These are phyloP conservation scores for Samsoniella hepiali DNA, from an alignment of 2,329 filamentous ascomycete genomes.

Conservation along the genomic window DNA sequence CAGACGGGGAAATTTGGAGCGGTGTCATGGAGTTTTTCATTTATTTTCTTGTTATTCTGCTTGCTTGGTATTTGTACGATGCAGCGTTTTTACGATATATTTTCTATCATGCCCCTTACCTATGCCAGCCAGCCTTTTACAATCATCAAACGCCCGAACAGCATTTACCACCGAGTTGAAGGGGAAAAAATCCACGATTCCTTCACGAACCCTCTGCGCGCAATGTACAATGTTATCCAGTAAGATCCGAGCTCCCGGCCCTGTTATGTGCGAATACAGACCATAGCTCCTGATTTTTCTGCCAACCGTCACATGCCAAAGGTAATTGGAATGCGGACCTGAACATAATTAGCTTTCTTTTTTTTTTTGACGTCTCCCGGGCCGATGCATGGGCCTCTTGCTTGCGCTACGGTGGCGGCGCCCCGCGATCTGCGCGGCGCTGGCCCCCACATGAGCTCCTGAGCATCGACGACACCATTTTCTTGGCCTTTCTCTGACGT, in stretches of 20 bases:
- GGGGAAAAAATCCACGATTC: too few species aligned
- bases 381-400: not conserved
- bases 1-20: not conserved
- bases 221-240: too few species aligned
- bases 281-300: too few species aligned
- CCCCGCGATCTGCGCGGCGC: slow-evolving; percentile 2
- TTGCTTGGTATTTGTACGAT: not conserved
- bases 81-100: not conserved
- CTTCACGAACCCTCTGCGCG: too few species aligned
- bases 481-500: not conserved
- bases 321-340: too few species aligned
- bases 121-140: not conserved
- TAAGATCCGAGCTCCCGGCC: too few species aligned
- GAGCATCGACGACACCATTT: slow-evolving; percentile 3
- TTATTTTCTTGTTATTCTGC: not conserved
- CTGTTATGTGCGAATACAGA: too few species aligned
- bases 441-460: slow-evolving; percentile 2
- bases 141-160: too few species aligned
- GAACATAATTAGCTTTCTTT: too few species aligned
- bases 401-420: too few species aligned
- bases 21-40: not conserved
- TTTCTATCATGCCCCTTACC: not conserved
- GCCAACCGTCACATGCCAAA: too few species aligned
- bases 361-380: not conserved
- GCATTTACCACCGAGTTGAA: too few species aligned